Evolutionary conservation across 164 flowering plant genomes (phyloP).

Genomic region (Tinospora cordifolia): DNA sequence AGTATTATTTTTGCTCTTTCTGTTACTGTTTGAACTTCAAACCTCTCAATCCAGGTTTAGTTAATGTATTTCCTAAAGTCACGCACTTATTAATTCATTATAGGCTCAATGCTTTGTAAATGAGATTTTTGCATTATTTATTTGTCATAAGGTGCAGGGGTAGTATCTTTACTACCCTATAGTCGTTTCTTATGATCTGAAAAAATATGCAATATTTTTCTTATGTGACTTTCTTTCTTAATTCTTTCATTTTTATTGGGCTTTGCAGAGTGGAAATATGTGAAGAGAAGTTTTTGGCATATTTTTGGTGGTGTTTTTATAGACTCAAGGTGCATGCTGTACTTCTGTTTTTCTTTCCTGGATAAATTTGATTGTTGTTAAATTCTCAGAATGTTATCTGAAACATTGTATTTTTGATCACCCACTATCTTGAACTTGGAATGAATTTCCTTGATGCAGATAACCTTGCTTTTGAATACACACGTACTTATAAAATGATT

Average conservation of each 20-base stretch:
- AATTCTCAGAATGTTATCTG: background rate
- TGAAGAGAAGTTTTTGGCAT: constrained; percentile 82
- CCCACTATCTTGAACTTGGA: background rate
- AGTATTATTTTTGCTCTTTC: background rate
- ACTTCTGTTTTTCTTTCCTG: background rate
- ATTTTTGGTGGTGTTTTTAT: constrained; percentile 98
- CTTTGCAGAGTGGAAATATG: constrained; percentile 67
- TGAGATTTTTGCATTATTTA: background rate
- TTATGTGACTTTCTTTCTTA: background rate
- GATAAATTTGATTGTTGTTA: background rate
- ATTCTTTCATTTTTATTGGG: constrained; percentile 4
- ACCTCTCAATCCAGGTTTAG: background rate
- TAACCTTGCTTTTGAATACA: no score
- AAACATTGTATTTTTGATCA: background rate
- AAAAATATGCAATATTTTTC: background rate
- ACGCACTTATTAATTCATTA: no score
- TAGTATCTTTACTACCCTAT: background rate
- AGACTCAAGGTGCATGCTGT: constrained; percentile 58
- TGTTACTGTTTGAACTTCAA: background rate
- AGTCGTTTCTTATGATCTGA: background rate
- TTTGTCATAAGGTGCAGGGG: background rate
- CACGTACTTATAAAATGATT: no score
- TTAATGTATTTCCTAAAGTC: background rate
- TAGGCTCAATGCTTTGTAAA: background rate
- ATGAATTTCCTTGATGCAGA: background rate